A percentile compares a stretch with the other conserved stretches of the same genome.
Conservation (phyloP, 495 filamentous ascomycete species). For the Mycothermus thermophilus region DNA sequence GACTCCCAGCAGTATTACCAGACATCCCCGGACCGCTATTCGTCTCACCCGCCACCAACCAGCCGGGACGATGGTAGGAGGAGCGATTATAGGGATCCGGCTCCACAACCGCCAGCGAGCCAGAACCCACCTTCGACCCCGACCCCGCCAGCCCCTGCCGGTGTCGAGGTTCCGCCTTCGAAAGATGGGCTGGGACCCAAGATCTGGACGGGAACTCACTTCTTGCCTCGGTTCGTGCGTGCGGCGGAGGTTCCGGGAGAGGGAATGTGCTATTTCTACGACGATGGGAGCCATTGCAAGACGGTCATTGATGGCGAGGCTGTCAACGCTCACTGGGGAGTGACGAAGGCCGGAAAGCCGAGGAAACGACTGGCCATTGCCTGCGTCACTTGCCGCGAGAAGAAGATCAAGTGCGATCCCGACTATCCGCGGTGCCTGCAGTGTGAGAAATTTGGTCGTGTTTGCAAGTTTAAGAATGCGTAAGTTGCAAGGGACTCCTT, state of each 20-base stretch:
- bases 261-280: conserved; percentile 74
- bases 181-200: conserved; percentile 45
- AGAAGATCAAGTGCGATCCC: conserved; percentile 94
- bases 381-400: conserved; percentile 81
- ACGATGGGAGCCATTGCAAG: conserved; percentile 72
- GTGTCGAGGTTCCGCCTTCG: conserved; percentile 27
- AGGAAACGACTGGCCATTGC: conserved; percentile 80
- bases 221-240: conserved; percentile 43
- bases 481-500: conserved; percentile 35
- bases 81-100: conserved; percentile 16
- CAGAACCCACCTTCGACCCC: conserved; percentile 27
- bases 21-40: conserved; percentile 12
- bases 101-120: conserved; percentile 11
- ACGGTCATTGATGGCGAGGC: conserved; percentile 71
- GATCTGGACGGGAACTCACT: conserved; percentile 48
- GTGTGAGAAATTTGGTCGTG: conserved; percentile 75
- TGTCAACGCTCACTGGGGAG: conserved; percentile 84
- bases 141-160: conserved; percentile 18
- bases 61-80: conserved; percentile 10
- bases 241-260: conserved; percentile 57
- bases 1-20: conserved; percentile 9
- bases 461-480: conserved; percentile 80
- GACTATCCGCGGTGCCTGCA: conserved; percentile 74
- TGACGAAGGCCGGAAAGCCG: conserved; percentile 85
- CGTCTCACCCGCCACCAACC: conserved; percentile 7